Percentiles rank a stretch among this genome's conserved stretches.
These are phyloP conservation scores for Teratosphaeria gauchensis DNA, from an alignment of 2,329 filamentous ascomycete genomes.

Conservation along the genomic window DNA sequence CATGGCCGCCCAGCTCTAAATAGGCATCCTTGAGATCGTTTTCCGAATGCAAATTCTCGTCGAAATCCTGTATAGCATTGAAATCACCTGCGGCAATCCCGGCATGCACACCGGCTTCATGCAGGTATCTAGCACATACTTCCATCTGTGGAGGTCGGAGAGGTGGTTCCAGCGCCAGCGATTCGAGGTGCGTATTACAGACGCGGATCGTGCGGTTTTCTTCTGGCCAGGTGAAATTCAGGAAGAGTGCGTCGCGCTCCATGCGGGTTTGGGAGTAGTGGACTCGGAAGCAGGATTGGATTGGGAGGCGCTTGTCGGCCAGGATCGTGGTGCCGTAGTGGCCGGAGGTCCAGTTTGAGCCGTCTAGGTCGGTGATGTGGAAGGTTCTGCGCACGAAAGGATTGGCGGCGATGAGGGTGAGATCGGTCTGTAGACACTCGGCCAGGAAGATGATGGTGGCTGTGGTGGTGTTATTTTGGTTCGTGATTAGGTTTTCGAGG, in stretches of 20 bases:
- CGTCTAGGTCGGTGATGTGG: slow-evolving; percentile 39
- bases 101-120: no score
- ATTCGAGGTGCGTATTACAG: no score
- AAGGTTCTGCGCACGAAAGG: slow-evolving; percentile 42
- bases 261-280: slow-evolving; percentile 39
- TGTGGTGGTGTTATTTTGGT: slow-evolving; percentile 7
- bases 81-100: no score
- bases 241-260: slow-evolving; percentile 46
- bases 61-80: no score
- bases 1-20: no score
- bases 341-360: slow-evolving; percentile 34
- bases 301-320: slow-evolving; percentile 37
- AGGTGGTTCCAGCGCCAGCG: no score
- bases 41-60: no score
- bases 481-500: slow-evolving; percentile 25
- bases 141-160: no score
- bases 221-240: slow-evolving; percentile 32
- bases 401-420: slow-evolving; percentile 34
- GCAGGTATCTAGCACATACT: no score
- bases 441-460: slow-evolving; percentile 42
- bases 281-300: slow-evolving; percentile 42
- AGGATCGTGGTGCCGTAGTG: slow-evolving; percentile 47
- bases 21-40: no score
- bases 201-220: no score
- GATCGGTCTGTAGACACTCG: slow-evolving; percentile 41